Conservation (phyloP, 768 basidiomycete genomes). For the Agaricus sinodeliciosus region DNA sequence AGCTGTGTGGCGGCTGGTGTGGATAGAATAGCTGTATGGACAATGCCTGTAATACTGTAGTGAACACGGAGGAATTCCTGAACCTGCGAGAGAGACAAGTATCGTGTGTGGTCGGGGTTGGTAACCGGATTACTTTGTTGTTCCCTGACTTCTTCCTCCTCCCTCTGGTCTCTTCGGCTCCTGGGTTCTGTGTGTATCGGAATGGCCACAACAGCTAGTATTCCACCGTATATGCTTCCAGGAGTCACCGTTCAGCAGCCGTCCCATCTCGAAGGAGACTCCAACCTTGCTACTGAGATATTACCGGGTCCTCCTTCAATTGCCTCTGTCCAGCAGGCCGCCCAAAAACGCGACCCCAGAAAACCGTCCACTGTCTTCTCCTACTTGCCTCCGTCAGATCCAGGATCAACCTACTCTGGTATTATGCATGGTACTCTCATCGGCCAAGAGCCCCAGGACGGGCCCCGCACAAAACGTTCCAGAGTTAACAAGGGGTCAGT, state of each 20-base stretch:
- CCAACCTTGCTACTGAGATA: conserved; percentile 81
- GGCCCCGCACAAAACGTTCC: conserved; percentile 65
- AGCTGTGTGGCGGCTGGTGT: background rate
- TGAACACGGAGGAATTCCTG: background rate
- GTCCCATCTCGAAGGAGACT: conserved; percentile 76
- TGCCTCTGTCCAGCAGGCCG: conserved; percentile 60
- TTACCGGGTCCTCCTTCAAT: conserved; percentile 82
- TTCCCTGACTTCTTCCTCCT: conserved; percentile 24
- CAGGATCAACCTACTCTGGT: conserved; percentile 83
- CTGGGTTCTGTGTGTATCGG: conserved; percentile 19
- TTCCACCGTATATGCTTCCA: conserved; percentile 68
- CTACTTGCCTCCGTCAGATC: conserved; percentile 80
- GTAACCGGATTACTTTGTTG: conserved; percentile 32
- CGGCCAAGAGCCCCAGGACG: conserved; percentile 60
- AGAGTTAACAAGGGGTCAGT: conserved; percentile 70
- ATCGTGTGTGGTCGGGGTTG: conserved; percentile 15
- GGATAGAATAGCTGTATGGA: background rate
- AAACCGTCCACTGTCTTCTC: conserved; percentile 65
- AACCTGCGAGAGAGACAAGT: background rate
- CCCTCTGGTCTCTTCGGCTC: conserved; percentile 20
- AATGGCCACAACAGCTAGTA: conserved; percentile 70
- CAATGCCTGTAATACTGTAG: background rate
- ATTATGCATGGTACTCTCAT: conserved; percentile 61
- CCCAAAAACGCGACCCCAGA: conserved; percentile 74
- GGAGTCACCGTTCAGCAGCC: conserved; percentile 71